Base-by-base conservation (phyloP, 129 eudicot genomes). In the Artemisia tridentata region DNA sequence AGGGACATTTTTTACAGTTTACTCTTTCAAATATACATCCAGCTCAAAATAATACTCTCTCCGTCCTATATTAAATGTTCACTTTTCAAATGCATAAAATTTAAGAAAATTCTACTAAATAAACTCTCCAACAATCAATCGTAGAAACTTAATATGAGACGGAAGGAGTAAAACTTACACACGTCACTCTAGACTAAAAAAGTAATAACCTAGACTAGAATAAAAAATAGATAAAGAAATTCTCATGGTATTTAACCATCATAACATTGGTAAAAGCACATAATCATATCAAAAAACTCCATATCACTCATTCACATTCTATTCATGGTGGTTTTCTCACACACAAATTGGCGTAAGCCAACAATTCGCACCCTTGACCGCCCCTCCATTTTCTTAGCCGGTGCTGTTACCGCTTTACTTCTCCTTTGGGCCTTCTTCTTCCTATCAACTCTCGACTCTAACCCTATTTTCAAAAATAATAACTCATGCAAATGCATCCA, bases 341-440 rank as follows among this genome's bases (percentile, higher is more conserved):
- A 65, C 74, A 0, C 70, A 6, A 69, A 38, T 57, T 72, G 78
- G 82, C 82, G 78, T 31, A 79, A 79, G 69, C 78, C 82, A 21
- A 69, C 57, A 14, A 57, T 73, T 9, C 82, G 78, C 5, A 49
- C 71, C 45, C 64, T 72, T 21, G 78, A 79, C 63, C 82, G 79
- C 3, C 82, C 82, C 3, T 59, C 81, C 45, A 10, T 79, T 57
- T 73, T 79, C 67, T 78, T 79, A 56, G 74, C 82, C 82, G 82
- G 82, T 34, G 82, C 82, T 8, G 46, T 73, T 2, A 56, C 82
- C 3, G 60, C 78, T 0, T 23, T 79, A 43, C 3, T 73, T 5
- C 18, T 67, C 13, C 69, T 79, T 5, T 79, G 75, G 79, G 64
- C 65, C 63, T 50, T 66, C 65, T 73, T 72, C 49, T 79, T 73